Conservation (phyloP, 176 grass and related monocot species). For the Avena insularis region DNA sequence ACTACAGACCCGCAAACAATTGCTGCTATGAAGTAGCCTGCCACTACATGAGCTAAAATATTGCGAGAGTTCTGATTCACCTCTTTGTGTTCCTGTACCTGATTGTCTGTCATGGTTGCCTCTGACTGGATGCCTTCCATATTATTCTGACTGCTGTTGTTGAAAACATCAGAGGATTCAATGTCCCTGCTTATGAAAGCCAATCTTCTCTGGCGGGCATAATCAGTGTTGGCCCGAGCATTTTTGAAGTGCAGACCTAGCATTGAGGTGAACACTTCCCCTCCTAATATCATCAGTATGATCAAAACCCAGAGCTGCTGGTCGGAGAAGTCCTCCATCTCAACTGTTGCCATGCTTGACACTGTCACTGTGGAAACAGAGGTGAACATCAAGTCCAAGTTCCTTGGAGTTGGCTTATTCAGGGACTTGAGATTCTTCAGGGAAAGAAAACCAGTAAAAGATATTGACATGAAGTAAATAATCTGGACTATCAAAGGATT, state of each 20-base stretch:
- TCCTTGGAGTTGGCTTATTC: conserved; percentile 42
- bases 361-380: conserved; percentile 62
- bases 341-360: conserved; percentile 60
- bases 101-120: conserved; percentile 8
- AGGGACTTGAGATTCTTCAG: conserved; percentile 53
- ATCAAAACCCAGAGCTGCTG: conserved; percentile 57
- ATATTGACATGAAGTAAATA: conserved; percentile 54
- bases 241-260: conserved; percentile 43
- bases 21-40: conserved; percentile 45
- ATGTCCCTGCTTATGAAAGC: conserved; percentile 40
- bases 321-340: conserved; percentile 67
- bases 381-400: conserved; percentile 65
- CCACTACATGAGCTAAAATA: conserved; percentile 49
- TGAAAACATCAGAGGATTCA: conserved; percentile 37
- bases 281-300: conserved; percentile 64
- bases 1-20: conserved; percentile 39
- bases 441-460: conserved; percentile 54
- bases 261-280: conserved; percentile 60
- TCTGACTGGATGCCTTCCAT: conserved; percentile 20
- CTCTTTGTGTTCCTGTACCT: conserved; percentile 17
- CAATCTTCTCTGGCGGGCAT: conserved; percentile 30
- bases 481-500: conserved; percentile 53
- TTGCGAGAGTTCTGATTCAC: conserved; percentile 28
- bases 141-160: conserved; percentile 38
- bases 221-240: not conserved